Evolutionary conservation across 371 early-diverging fungal species (phyloP).

Genomic region (Mucor circinelloides): DNA sequence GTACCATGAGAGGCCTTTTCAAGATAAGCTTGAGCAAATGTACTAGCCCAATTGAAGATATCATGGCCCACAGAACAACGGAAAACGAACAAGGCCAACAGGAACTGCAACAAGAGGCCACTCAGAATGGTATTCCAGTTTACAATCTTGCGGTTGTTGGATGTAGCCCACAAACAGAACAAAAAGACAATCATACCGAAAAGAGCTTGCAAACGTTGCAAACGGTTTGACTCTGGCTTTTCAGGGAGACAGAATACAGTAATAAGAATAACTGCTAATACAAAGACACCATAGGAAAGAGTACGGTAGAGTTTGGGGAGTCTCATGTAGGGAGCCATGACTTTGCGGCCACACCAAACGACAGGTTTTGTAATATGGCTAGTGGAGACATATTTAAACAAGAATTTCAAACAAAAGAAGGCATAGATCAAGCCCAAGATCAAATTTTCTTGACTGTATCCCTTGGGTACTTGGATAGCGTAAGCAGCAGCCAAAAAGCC

Average conservation of each 20-base stretch:
- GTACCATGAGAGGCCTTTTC: constrained; percentile 68
- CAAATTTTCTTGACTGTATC: constrained; percentile 29
- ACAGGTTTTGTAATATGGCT: constrained; percentile 24
- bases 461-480: constrained; percentile 33
- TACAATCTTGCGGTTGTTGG: constrained; percentile 64
- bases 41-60: constrained; percentile 77
- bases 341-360: constrained; percentile 9
- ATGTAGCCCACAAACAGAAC: constrained; percentile 51
- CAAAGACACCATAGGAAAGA: constrained; percentile 35
- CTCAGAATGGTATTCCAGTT: constrained; percentile 79
- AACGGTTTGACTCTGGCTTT: constrained; percentile 56
- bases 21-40: constrained; percentile 68
- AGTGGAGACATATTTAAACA: constrained; percentile 25
- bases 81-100: constrained; percentile 83
- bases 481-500: constrained; percentile 29
- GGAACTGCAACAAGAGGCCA: constrained; percentile 77
- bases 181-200: constrained; percentile 74
- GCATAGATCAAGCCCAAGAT: constrained; percentile 37
- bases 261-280: constrained; percentile 55
- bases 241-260: constrained; percentile 63
- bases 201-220: constrained; percentile 76
- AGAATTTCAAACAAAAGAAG: constrained; percentile 17
- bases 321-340: constrained; percentile 26
- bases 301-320: constrained; percentile 17
- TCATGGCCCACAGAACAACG: constrained; percentile 75